Evolutionary conservation across 306 rosid species (phyloP).

Genomic region (Mucuna pruriens): DNA sequence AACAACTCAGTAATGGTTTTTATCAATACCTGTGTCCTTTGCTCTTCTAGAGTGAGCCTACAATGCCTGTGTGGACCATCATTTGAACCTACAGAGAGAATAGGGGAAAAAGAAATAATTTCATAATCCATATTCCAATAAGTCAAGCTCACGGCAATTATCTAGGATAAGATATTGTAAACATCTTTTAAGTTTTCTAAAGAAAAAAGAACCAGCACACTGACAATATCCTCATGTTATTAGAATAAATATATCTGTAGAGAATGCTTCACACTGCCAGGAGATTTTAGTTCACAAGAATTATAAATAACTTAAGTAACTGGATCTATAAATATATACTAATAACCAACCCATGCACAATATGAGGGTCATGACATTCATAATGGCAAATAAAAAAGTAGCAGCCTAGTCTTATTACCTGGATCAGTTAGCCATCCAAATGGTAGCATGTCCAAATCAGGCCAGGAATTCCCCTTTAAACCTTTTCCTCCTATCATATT

Average conservation of each 20-base stretch:
- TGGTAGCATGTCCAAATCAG: constrained; percentile 99
- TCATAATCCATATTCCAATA: constrained; percentile 29
- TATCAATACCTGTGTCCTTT: constrained; percentile 79
- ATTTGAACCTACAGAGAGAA: constrained; percentile 61
- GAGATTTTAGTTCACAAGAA: background rate
- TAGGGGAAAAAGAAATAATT: background rate
- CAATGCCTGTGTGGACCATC: constrained; percentile 78
- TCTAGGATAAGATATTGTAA: constrained; percentile 3
- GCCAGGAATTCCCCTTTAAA: constrained; percentile 93
- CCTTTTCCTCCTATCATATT: constrained; percentile 79
- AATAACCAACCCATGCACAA: background rate
- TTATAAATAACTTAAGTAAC: background rate
- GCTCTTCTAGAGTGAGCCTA: constrained; percentile 63
- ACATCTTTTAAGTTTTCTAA: constrained; percentile 1
- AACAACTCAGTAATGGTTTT: constrained; percentile 7
- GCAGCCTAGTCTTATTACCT: constrained; percentile 53
- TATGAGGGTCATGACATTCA: constrained; percentile 29
- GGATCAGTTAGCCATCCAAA: constrained; percentile 86
- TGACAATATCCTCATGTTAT: background rate
- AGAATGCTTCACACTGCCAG: background rate
- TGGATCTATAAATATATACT: background rate
- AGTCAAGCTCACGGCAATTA: constrained; percentile 29
- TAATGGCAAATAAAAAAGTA: background rate
- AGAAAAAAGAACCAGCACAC: background rate
- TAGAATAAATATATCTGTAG: background rate